Base-by-base conservation (phyloP, 2,329 filamentous ascomycete genomes). In the Colletotrichum plurivorum region DNA sequence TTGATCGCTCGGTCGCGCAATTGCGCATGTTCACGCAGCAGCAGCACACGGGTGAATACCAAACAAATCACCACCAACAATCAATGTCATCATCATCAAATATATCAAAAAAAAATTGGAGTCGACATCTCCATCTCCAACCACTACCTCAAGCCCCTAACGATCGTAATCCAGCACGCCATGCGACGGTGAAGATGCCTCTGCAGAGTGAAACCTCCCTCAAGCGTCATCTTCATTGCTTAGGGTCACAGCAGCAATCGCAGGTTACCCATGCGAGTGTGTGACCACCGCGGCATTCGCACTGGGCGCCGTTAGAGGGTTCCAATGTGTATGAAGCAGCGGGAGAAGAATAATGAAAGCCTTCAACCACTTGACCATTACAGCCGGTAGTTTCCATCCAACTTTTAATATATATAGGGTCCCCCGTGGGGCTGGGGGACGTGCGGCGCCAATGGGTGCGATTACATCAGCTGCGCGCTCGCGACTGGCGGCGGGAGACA, bases 181-280 rank as follows among this genome's bases (percentile, higher is more conserved):
- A 91, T 85, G 85, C 85, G 86, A 90, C 88, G 89, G 89, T 88
- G 89, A 87, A 89, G 85, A 89, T 84, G 79, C 80, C 89, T 91
- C 88, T 92, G 89, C 89, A 90, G 88, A 90, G 89, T 92, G 87
- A 91, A 82, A 67, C 89, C 89, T 90, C 89, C 86, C 90, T 92
- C 85, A 89, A 91, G 89, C 76, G 78, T 92, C 76, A 83, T 88
- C 87, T 88, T 87, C 89, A 90, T 88, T 89, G 87, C 89, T 90
- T 87, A 91, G 81, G 88, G 84, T 81, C 81, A 79, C 83, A 81
- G 80, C 85, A 89, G 85, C 83, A 80, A 85, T 91, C 90, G 87
- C 85, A 84, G 86, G 90, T 86, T 92, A 80, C 90, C 90, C 86
- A 76, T 85, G 84, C 86, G 89, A 91, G 89, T 90, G 87, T 85